Evolutionary conservation across 1,284 basidiomycete genomes (phyloP), one percentile per base, ranked within the genome.

Genomic region (Puccinia coronata): DNA sequence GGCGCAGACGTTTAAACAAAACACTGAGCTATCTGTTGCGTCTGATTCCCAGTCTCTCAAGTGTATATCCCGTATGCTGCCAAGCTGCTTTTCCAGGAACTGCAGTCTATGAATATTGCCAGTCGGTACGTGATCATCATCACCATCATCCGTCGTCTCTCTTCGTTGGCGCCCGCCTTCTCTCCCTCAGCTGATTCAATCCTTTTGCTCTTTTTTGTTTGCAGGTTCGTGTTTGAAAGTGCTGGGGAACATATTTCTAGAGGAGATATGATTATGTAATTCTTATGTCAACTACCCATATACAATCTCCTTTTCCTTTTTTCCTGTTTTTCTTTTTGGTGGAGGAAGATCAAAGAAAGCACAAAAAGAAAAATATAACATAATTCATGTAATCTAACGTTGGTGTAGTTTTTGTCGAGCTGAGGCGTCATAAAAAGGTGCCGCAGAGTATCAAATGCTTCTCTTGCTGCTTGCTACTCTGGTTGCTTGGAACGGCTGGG

Each of bases 81-180:
- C 74, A 96, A 96, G 87, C 87, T 96, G 81, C 89, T 96, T 72
- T 94, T 96, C 91, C 94, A 88, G 84, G 87, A 96, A 90, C 92
- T 92, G 25, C 84, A 85, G 84, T 83, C 84, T 47, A 86, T 86
- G 84, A 85, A 85, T 61, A 84, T 86, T 49, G 85, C 85, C 31
- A 73, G 70, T 67, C 34, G 79, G 83, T 85, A 63, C 83, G 86
- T 76, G 82, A 28, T n/a, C 25, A 57, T 31, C 34, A n/a, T 59
- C 14, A 25, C 25, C 14, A 55, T 76, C 51, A n/a, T n/a, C n/a
- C n/a, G n/a, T n/a, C n/a, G n/a, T n/a, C n/a, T n/a, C n/a, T n/a
- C n/a, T n/a, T n/a, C n/a, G n/a, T n/a, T n/a, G n/a, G n/a, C n/a
- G n/a, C n/a, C n/a, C n/a, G n/a, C 20, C 9, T 0, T 25, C 9